A percentile compares a stretch with the other conserved stretches of the same genome.
phyloP scores from a whole-genome alignment of 2,329 filamentous ascomycete genomes.

The Myriosclerotinia curreyana region DNA sequence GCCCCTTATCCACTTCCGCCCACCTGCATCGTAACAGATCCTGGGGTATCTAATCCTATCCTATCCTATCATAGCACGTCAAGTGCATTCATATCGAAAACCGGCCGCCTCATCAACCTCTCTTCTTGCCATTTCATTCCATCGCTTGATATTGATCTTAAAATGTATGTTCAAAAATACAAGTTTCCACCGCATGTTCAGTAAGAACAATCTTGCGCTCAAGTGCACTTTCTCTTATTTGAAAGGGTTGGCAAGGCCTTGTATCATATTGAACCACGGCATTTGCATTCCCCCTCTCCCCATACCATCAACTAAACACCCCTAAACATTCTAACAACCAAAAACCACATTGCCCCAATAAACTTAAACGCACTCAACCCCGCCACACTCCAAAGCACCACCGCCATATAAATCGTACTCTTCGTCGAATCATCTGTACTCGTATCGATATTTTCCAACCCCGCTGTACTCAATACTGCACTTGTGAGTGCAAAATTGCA shows the following conservation, averaged over 20 bases:
- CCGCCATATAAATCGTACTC: conserved; percentile 38
- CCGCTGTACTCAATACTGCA: conserved; percentile 80
- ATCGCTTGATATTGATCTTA: too few species aligned
- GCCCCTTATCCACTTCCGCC: neutral
- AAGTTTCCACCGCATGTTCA: too few species aligned
- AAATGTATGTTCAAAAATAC: too few species aligned
- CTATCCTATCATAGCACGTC: conserved; percentile 7
- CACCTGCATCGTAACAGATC: neutral
- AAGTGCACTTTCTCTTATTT: too few species aligned
- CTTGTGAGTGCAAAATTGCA: conserved; percentile 87
- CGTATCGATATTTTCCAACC: conserved; percentile 78
- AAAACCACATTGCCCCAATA: conserved; percentile 49
- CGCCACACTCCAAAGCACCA: conserved; percentile 41
- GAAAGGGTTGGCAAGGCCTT: too few species aligned
- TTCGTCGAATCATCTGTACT: conserved; percentile 51
- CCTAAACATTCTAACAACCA: conserved; percentile 83
- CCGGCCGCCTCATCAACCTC: too few species aligned
- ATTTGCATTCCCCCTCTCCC: neutral
- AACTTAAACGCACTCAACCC: conserved; percentile 40
- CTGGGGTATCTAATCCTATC: conserved; percentile 18
- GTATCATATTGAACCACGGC: too few species aligned
- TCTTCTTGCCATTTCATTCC: neutral
- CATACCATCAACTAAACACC: conserved; percentile 50
- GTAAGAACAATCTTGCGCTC: too few species aligned
- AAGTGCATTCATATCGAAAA: conserved; percentile 10